Evolutionary conservation across 179 eudicot species (phyloP), one percentile per base, ranked within the genome.

Genomic region (Camellia oleifera): DNA sequence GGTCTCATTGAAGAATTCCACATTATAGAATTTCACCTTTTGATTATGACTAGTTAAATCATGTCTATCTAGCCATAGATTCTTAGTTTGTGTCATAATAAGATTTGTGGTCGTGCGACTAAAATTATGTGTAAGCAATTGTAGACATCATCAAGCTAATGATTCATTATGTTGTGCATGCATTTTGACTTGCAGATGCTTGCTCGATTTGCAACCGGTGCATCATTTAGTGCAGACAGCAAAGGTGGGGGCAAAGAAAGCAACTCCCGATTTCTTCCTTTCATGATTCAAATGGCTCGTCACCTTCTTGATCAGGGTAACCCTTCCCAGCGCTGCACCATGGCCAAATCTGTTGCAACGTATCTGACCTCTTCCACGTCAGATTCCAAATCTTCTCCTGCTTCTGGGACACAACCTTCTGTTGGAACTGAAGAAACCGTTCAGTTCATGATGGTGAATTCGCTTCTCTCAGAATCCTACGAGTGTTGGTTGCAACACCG

Each of bases 171-270:
- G 57, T 18, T 74, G 40, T 74, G 9, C 15, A 20, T 67, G 60
- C 52, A 53, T 73, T 20, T 81, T 32, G 18, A 80, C 48, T 79
- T 84, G 71, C 91, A 96, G 99, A 96, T 96, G 98, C 90, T 96
- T 54, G 99, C 99, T 68, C 94, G 99, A 65, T 96, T 96, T 86
- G 99, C 99, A 50, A 96, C 97, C 0, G 97, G 98, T 56, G 98
- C 99, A 69, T 92, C 95, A 4, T 96, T 96, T 82, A 91, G 91
- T 82, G 81, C 89, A 0, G 99, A 96, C 80, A 0, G 98, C 79
- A 92, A 92, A 85, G 99, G 99, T 69, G 99, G 99, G 69, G 99
- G 98, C 12, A 96, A 94, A 78, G 99, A 96, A 84, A 96, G 99
- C 87, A 96, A 96, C 89, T 86, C 99, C 44, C 88, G 90, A n/a